Conservation (phyloP, 1,284 basidiomycete species). For the Malassezia psittaci region DNA sequence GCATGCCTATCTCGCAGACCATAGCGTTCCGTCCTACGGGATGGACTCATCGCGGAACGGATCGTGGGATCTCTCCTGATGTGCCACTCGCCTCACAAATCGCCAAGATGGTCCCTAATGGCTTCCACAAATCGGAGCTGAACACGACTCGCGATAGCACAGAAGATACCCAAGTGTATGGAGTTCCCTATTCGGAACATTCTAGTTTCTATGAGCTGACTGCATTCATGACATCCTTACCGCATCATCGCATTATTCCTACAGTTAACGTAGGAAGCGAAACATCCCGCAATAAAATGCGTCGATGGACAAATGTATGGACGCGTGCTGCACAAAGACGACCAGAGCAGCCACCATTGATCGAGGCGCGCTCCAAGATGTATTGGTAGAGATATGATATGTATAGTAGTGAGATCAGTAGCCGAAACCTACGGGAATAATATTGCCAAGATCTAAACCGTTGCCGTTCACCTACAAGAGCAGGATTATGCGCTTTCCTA, state of each 20-base stretch:
- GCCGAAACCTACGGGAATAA: too few species aligned
- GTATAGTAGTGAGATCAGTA: too few species aligned
- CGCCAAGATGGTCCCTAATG: constrained; percentile 57
- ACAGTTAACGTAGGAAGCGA: constrained; percentile 69
- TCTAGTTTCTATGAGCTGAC: constrained; percentile 50
- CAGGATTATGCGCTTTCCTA: not conserved
- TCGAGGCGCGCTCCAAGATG: constrained; percentile 15
- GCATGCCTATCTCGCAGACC: constrained; percentile 62
- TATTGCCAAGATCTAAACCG: too few species aligned
- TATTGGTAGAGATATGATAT: constrained; percentile 19
- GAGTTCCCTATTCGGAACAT: constrained; percentile 92
- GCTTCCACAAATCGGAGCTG: constrained; percentile 62
- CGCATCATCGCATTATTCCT: constrained; percentile 9
- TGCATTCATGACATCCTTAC: constrained; percentile 2
- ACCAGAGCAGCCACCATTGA: constrained; percentile 16
- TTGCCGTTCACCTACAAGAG: too few species aligned
- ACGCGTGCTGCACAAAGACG: constrained; percentile 23
- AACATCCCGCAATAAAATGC: constrained; percentile 49
- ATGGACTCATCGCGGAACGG: constrained; percentile 72
- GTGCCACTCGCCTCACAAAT: constrained; percentile 49
- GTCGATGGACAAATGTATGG: constrained; percentile 40
- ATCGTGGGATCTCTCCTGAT: constrained; percentile 51
- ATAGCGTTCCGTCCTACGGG: constrained; percentile 85
- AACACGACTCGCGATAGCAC: constrained; percentile 65
- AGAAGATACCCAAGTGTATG: constrained; percentile 58